Evolutionary conservation across 345 rosid species (phyloP).

Genomic region (Trapa incisa): DNA sequence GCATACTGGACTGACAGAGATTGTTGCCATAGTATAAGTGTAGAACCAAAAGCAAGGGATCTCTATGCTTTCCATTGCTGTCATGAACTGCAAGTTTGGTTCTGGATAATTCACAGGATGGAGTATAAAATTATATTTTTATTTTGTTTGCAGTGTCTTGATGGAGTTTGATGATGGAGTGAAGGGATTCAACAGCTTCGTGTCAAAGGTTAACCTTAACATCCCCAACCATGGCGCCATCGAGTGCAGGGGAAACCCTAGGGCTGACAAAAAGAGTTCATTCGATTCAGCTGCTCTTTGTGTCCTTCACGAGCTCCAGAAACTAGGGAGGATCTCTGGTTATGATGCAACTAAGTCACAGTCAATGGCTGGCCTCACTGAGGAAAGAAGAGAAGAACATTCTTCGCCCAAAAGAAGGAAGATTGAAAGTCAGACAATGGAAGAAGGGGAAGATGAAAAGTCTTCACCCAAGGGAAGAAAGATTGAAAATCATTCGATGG

Average conservation of each 20-base stretch:
- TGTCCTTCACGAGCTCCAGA: constrained; percentile 46
- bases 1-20: background rate
- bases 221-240: constrained; percentile 38
- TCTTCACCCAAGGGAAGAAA: too few species aligned
- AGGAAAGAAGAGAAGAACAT: too few species aligned
- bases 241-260: constrained; percentile 43
- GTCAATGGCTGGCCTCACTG: too few species aligned
- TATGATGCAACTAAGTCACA: too few species aligned
- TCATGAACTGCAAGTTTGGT: too few species aligned
- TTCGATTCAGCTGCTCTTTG: constrained; percentile 61
- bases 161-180: constrained; percentile 33
- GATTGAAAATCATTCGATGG: constrained; percentile 4
- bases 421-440: too few species aligned
- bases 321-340: too few species aligned
- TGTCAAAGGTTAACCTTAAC: constrained; percentile 35
- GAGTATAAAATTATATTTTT: background rate
- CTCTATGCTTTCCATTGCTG: too few species aligned
- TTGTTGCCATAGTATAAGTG: background rate
- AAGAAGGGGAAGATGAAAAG: too few species aligned
- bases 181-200: constrained; percentile 37
- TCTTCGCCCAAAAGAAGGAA: too few species aligned
- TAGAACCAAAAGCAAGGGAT: too few species aligned
- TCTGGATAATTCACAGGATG: background rate
- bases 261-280: constrained; percentile 76
- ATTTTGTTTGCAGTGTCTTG: constrained; percentile 29